Conservation (phyloP, 2,329 filamentous ascomycete species). For the Neobulgaria alba region DNA sequence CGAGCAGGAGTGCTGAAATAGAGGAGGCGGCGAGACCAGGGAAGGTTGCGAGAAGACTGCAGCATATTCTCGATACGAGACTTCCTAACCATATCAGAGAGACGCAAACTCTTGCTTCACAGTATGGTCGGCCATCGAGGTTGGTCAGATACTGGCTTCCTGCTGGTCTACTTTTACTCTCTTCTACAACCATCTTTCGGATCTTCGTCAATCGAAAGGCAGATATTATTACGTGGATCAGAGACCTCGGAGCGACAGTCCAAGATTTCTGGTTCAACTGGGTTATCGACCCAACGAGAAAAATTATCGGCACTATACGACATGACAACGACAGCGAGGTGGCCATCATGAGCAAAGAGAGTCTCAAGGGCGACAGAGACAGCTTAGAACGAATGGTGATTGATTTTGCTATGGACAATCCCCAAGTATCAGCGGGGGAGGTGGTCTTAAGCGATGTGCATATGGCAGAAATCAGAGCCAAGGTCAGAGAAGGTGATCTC, state of each 20-base stretch:
- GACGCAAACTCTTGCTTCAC: constrained; percentile 45
- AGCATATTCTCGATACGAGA: constrained; percentile 58
- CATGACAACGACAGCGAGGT: constrained; percentile 91
- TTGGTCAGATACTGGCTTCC: constrained; percentile 87
- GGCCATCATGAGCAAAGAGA: constrained; percentile 91
- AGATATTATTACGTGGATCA: constrained; percentile 72
- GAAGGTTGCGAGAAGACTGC: constrained; percentile 57
- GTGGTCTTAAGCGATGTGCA: constrained; percentile 54
- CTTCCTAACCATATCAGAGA: constrained; percentile 58
- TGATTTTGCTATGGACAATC: constrained; percentile 83
- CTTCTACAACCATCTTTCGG: constrained; percentile 77
- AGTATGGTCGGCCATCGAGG: constrained; percentile 67
- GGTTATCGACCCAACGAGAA: constrained; percentile 78
- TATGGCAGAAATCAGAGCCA: constrained; percentile 64
- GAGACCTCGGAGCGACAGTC: constrained; percentile 67
- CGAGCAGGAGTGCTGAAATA: constrained; percentile 38
- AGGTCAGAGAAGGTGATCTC: constrained; percentile 84
- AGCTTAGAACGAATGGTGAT: constrained; percentile 97
- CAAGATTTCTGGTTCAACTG: constrained; percentile 95
- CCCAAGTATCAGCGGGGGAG: constrained; percentile 45
- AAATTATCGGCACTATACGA: constrained; percentile 82
- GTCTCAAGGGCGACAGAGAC: constrained; percentile 79
- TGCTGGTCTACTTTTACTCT: constrained; percentile 60
- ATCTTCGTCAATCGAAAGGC: constrained; percentile 66
- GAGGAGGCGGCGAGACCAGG: constrained; percentile 32